Conservation (phyloP, 2,329 filamentous ascomycete genomes). For the Fusarium buharicum region DNA sequence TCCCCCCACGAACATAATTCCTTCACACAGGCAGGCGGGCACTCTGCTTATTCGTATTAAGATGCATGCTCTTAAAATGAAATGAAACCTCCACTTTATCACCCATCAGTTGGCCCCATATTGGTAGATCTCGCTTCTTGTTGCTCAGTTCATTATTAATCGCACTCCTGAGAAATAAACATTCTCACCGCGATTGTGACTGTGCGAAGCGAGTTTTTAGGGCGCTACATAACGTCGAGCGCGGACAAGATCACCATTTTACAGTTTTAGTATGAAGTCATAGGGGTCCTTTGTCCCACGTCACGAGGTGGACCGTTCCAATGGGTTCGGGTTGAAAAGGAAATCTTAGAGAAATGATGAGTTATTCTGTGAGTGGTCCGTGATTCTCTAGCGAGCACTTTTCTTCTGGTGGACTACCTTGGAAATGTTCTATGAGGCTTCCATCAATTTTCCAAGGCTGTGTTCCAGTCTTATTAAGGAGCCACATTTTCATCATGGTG, state of each 20-base stretch:
- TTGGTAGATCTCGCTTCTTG: conserved; percentile 34
- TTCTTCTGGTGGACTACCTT: not conserved
- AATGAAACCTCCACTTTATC: conserved; percentile 37
- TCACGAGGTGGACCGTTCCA: conserved; percentile 4
- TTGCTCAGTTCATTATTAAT: conserved; percentile 19
- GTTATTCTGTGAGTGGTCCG: conserved; percentile 18
- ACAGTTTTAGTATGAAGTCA: conserved; percentile 45
- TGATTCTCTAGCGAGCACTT: conserved; percentile 7
- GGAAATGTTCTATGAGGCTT: conserved; percentile 24
- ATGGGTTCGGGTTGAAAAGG: conserved; percentile 3
- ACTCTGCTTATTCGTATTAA: conserved; percentile 34
- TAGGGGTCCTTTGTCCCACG: conserved; percentile 43
- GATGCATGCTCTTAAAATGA: conserved; percentile 30
- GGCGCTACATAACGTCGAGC: conserved; percentile 20
- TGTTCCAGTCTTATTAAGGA: not conserved
- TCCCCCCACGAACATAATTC: conserved; percentile 13
- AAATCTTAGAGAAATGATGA: conserved; percentile 5
- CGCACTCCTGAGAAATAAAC: conserved; percentile 29
- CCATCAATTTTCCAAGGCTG: conserved; percentile 11
- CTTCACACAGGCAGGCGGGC: not conserved
- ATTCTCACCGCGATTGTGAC: conserved; percentile 40
- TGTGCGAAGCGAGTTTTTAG: conserved; percentile 38
- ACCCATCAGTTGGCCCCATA: conserved; percentile 22
- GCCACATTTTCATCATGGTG: conserved; percentile 7
- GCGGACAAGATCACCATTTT: conserved; percentile 17